Conservation (phyloP, 192 early-diverging fungal species). For the Physocladia obscura region DNA sequence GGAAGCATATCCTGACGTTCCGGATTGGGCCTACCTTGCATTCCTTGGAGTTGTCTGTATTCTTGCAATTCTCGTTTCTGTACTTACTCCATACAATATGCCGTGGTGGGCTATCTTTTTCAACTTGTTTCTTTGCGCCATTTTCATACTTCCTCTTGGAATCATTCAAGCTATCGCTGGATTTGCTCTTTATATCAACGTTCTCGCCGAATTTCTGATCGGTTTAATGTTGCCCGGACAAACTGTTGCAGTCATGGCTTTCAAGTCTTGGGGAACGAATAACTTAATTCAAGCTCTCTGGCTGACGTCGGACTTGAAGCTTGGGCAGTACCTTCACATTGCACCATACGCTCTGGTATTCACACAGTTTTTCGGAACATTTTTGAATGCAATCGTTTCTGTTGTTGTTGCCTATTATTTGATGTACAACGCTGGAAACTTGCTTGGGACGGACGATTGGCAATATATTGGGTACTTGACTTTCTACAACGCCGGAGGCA, state of each 20-base stretch:
- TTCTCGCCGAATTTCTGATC: slow-evolving; percentile 61
- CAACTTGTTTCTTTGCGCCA: slow-evolving; percentile 42
- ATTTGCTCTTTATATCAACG: slow-evolving; percentile 50
- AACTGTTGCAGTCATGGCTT: slow-evolving; percentile 66
- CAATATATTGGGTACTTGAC: slow-evolving; percentile 10
- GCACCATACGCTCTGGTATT: slow-evolving; percentile 75
- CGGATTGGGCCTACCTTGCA: slow-evolving; percentile 24
- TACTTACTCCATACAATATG: slow-evolving; percentile 31
- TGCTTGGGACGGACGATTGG: slow-evolving; percentile 5
- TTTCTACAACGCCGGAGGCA: slow-evolving; percentile 25
- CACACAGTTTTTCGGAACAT: slow-evolving; percentile 65
- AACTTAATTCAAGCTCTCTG: slow-evolving; percentile 61
- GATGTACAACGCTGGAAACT: slow-evolving; percentile 10
- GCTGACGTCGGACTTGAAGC: slow-evolving; percentile 60
- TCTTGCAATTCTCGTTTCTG: neutral
- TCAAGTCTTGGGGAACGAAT: slow-evolving; percentile 73
- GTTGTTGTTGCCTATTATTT: neutral
- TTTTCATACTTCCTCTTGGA: slow-evolving; percentile 64
- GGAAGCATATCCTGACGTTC: slow-evolving; percentile 29
- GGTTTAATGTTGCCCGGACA: slow-evolving; percentile 62
- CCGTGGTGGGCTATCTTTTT: slow-evolving; percentile 35
- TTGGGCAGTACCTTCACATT: slow-evolving; percentile 73
- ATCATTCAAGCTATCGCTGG: slow-evolving; percentile 55
- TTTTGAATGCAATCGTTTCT: slow-evolving; percentile 5
- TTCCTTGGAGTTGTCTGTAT: neutral